phyloP scores from a whole-genome alignment of 768 basidiomycete genomes.

The Dentipellis sp. region DNA sequence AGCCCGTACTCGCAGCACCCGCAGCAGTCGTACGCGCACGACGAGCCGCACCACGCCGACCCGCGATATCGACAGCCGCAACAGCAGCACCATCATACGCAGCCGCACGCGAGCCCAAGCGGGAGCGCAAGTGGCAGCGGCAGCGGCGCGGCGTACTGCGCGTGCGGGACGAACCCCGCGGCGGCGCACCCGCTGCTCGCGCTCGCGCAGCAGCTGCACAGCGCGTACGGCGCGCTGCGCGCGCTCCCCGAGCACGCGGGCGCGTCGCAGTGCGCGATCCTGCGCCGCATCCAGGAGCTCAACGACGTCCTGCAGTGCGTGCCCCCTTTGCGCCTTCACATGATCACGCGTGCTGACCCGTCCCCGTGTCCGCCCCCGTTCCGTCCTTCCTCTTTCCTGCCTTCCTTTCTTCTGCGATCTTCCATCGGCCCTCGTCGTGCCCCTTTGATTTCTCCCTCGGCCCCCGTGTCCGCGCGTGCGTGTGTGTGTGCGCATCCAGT shows the following conservation, averaged over 20 bases:
- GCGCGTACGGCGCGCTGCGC: slow-evolving; percentile 8
- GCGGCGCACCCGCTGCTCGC: slow-evolving; percentile 6
- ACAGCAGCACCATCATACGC: background rate
- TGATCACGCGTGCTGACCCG: background rate
- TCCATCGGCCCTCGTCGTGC: no score
- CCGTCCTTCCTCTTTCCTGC: no score
- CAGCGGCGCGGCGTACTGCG: slow-evolving; percentile 8
- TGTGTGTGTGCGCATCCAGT: slow-evolving; percentile 6
- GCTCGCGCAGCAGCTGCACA: slow-evolving; percentile 13
- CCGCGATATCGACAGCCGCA: slow-evolving; percentile 5
- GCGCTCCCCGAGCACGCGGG: slow-evolving; percentile 12
- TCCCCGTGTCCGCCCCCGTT: no score
- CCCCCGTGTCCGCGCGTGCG: no score
- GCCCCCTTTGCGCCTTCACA: background rate
- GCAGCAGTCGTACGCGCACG: slow-evolving; percentile 5
- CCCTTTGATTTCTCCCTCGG: no score
- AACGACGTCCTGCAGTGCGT: slow-evolving; percentile 13
- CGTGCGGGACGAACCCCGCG: slow-evolving; percentile 13
- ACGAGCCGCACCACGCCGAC: slow-evolving; percentile 7
- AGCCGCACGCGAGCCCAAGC: slow-evolving; percentile 7
- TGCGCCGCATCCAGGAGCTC: slow-evolving; percentile 13
- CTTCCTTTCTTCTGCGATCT: no score
- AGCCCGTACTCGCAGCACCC: slow-evolving; percentile 15
- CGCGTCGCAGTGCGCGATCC: slow-evolving; percentile 6
- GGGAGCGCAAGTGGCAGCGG: no score